Evolutionary conservation across 177 flowering plant species (phyloP).

Genomic region (Vitis hybrid): DNA sequence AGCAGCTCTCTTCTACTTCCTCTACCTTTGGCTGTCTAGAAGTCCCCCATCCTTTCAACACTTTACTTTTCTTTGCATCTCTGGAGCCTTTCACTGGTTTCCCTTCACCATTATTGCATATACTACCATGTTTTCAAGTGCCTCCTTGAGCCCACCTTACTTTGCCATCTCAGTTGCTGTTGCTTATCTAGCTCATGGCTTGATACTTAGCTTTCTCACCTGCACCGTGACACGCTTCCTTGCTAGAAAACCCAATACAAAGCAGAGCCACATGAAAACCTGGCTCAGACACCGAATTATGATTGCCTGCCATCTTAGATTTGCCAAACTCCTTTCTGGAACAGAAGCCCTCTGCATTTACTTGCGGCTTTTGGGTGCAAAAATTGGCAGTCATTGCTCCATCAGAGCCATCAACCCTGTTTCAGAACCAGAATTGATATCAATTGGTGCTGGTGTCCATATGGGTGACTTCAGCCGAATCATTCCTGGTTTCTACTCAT

Average conservation of each 20-base stretch:
- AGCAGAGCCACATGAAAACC: conserved; percentile 30
- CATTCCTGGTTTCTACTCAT: conserved; percentile 53
- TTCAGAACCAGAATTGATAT: conserved; percentile 47
- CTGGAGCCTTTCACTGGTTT: conserved; percentile 73
- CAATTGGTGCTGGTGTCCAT: conserved; percentile 65
- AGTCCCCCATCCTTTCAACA: conserved; percentile 36
- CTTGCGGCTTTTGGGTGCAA: conserved; percentile 59
- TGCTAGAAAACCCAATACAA: conserved; percentile 23
- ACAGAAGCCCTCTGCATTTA: conserved; percentile 80
- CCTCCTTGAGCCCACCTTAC: conserved; percentile 29
- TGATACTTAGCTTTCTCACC: conserved; percentile 52
- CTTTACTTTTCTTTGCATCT: conserved; percentile 54
- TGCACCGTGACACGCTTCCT: conserved; percentile 29
- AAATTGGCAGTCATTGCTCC: conserved; percentile 64
- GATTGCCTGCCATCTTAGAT: conserved; percentile 56
- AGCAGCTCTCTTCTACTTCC: conserved; percentile 50
- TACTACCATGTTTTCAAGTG: conserved; percentile 28
- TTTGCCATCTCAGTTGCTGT: conserved; percentile 43
- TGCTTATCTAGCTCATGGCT: conserved; percentile 56
- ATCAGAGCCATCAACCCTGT: conserved; percentile 75
- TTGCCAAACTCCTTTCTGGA: conserved; percentile 65
- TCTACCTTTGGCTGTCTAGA: conserved; percentile 34
- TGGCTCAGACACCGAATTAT: conserved; percentile 55
- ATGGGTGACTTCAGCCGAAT: conserved; percentile 76
- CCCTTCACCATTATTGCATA: conserved; percentile 55